phyloP scores from a whole-genome alignment of 768 basidiomycete species.

The Hydnomerulius pinastri region DNA sequence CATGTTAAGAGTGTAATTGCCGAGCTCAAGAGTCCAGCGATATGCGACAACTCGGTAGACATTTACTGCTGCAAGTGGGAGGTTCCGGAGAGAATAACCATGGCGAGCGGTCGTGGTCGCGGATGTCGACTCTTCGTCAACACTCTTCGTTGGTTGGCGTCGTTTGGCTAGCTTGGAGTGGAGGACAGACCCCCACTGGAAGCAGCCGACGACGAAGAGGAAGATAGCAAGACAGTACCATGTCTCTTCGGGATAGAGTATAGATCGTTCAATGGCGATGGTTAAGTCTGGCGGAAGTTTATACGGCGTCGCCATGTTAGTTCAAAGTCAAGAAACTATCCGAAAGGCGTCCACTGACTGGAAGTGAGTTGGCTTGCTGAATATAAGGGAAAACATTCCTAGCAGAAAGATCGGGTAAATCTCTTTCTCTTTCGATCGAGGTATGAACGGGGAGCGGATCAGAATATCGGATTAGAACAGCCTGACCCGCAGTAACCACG shows the following conservation, averaged over 20 bases:
- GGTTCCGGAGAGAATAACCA: conserved; percentile 13
- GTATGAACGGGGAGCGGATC: background rate
- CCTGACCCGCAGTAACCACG: no score
- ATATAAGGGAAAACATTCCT: background rate
- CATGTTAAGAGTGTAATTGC: conserved; percentile 40
- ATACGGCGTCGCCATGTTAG: conserved; percentile 1
- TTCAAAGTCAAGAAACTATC: background rate
- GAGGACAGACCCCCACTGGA: conserved; percentile 17
- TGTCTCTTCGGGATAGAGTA: conserved; percentile 15
- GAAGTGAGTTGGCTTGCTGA: background rate
- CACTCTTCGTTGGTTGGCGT: background rate
- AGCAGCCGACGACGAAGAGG: conserved; percentile 18
- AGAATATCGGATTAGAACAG: no score
- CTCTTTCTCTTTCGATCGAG: background rate
- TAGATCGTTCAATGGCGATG: background rate
- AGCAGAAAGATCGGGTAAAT: background rate
- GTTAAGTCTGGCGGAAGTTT: background rate
- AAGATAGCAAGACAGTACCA: conserved; percentile 14
- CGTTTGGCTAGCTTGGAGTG: conserved; percentile 15
- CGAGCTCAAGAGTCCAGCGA: conserved; percentile 36
- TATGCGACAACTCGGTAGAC: conserved; percentile 38
- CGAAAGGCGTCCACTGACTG: background rate
- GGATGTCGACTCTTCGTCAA: conserved; percentile 5
- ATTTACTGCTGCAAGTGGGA: conserved; percentile 37
- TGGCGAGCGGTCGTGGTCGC: conserved; percentile 2